Base-by-base conservation (phyloP, 768 basidiomycete species). In the Strobilomyces echinocephalus region DNA sequence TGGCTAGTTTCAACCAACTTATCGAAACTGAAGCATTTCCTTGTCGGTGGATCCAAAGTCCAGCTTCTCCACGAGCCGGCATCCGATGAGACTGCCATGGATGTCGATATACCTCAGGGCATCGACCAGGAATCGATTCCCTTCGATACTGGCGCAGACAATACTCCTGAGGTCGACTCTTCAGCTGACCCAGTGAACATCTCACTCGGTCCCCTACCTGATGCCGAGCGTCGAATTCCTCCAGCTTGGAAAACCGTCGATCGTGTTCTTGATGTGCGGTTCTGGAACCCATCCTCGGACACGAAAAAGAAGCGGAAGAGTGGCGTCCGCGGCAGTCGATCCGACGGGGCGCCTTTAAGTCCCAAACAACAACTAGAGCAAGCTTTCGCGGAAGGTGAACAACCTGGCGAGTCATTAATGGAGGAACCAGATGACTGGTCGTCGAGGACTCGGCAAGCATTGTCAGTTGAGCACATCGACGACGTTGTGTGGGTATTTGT, bases 221-320 rank as follows among this genome's bases (percentile, higher is more conserved):
- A 93, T 50, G 95, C 93, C 3, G 83, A 88, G 59, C 72, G 70
- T 15, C 77, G 81, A 53, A 87, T 97, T 20, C 91, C 93, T 8
- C 72, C 71, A 1, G 75, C 80, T 8, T 97, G 95, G 95, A 87
- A 84, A 69, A 91, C 87, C 0, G 76, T 92, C n/a, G 94, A 95
- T 63, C 85, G 95, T n/a, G 76, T 98, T 26, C 76, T 99, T 33
- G 91, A 97, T 60, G 73, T 94, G 21, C 71, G 82, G 40, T 69
- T 95, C 16, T 86, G 87, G 81, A 72, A 71, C 43, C 77, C 82
- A 16, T 48, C 30, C 8, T 49, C 62, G 43, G 58, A 61, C 8
- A 16, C 26, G 35, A 49, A 52, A 11, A 21, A 43, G 54, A 50
- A 62, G 46, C 43, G 41, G 15, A 58, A 52, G 59, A 68, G 67